These are phyloP conservation scores for Purshia tridentata DNA, from an alignment of 306 rosid species.

Conservation along the genomic window DNA sequence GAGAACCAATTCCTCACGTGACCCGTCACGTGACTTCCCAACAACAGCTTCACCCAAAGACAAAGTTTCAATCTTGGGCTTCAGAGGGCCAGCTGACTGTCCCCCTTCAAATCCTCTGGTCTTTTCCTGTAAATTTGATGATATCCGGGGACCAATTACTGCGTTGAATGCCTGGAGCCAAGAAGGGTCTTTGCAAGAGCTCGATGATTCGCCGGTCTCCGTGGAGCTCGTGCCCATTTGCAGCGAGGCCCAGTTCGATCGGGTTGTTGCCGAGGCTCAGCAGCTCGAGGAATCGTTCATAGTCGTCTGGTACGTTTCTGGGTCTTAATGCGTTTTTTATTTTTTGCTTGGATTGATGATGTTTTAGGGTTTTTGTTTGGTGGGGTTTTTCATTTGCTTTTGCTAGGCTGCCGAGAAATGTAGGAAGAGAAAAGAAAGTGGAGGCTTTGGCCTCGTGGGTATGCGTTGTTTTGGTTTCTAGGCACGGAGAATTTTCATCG, in stretches of 20 bases:
- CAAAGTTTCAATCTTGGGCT: conserved; percentile 1
- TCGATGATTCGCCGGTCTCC: conserved; percentile 51
- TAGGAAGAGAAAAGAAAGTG: background rate
- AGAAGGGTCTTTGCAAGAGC: conserved; percentile 39
- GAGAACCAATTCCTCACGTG: conserved; percentile 16
- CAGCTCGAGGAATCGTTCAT: conserved; percentile 36
- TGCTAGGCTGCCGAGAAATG: conserved; percentile 5
- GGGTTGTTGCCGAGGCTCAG: conserved; percentile 40
- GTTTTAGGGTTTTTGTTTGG: conserved; percentile 3
- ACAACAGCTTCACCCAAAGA: background rate
- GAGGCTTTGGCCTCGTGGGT: background rate
- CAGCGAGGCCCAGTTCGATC: conserved; percentile 50
- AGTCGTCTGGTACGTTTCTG: conserved; percentile 42
- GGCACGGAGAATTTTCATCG: background rate
- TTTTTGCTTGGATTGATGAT: background rate
- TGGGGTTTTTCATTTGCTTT: background rate
- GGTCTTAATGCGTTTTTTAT: background rate
- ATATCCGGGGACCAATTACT: background rate
- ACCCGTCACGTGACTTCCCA: conserved; percentile 15
- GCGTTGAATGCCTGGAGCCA: conserved; percentile 27
- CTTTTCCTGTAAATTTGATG: conserved; percentile 17
- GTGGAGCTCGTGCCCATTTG: conserved; percentile 42
- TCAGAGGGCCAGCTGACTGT: conserved; percentile 1
- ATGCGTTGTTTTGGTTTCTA: background rate
- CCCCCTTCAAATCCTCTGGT: background rate